These are phyloP conservation scores for Trypanosoma congolense DNA, from an alignment of 208 protist genomes.

Conservation along the genomic window DNA sequence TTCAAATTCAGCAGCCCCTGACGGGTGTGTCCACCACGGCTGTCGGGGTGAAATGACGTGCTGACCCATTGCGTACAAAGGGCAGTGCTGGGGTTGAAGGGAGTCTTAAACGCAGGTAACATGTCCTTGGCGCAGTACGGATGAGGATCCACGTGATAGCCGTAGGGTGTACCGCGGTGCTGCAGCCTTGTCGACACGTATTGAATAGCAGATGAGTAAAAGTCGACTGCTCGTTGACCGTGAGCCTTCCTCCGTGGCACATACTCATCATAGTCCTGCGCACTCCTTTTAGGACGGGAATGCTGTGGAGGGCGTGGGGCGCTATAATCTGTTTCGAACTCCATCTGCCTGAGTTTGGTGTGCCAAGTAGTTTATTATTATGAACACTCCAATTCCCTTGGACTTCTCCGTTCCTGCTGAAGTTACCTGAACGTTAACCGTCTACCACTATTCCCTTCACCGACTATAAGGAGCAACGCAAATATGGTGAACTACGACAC, in stretches of 20 bases:
- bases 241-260: slow-evolving; percentile 67
- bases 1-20: slow-evolving; percentile 63
- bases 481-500: slow-evolving; percentile 5
- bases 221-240: slow-evolving; percentile 78
- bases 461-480: too few relatives aligned
- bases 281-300: slow-evolving; percentile 35
- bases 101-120: slow-evolving; percentile 53
- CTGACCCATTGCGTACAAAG: slow-evolving; percentile 88
- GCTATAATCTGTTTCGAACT: slow-evolving; percentile 10
- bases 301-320: slow-evolving; percentile 7
- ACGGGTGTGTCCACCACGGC: slow-evolving; percentile 42
- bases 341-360: slow-evolving; percentile 14
- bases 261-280: slow-evolving; percentile 78
- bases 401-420: too few relatives aligned
- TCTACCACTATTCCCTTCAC: too few relatives aligned
- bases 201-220: slow-evolving; percentile 77
- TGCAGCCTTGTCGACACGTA: slow-evolving; percentile 74
- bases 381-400: too few relatives aligned
- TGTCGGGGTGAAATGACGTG: slow-evolving; percentile 84
- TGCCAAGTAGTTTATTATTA: too few relatives aligned
- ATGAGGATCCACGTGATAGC: slow-evolving; percentile 76
- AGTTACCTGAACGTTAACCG: too few relatives aligned
- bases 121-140: slow-evolving; percentile 85
- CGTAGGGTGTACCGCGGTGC: slow-evolving; percentile 54
- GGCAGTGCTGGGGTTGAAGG: slow-evolving; percentile 78